Evolutionary conservation across 2,329 filamentous ascomycete genomes (phyloP), one percentile per base, ranked within the genome.

Genomic region (Teratosphaeriaceae sp.): DNA sequence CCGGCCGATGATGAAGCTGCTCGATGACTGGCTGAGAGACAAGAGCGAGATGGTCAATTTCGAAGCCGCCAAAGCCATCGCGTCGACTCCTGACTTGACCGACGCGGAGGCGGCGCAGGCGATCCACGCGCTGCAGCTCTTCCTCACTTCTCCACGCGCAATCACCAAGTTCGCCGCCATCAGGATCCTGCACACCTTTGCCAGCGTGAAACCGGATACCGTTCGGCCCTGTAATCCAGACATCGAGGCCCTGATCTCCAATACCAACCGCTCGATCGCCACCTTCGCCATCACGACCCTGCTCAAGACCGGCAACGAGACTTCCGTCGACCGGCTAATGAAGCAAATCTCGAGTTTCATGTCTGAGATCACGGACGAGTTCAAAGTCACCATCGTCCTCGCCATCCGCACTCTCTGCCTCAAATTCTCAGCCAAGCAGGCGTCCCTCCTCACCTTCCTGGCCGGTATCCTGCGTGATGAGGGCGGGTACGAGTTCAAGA

Each of bases 21-120:
- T 98, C 58, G 90, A 97, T 65, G 86, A 88, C 60, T 97, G 90
- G 90, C 72, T 98, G 66, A 81, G 89, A 65, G 90, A 97, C 69
- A 97, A 98, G 82, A 94, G 88, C 67, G 92, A 97, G 66, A 94
- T 95, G 88, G 89, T 98, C 69, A 97, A 96, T 73, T 96, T 98
- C 56, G 92, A 98, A 70, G 92, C 92, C 42, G 92, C 92, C 51
- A 97, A 97, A 76, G 90, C 90, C 40, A 95, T 98, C 59, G 94
- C 89, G 71, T 86, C 94, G 57, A 84, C 97, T 77, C 80, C 84
- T 52, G 88, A 97, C 65, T 84, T 97, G 36, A 89, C 86, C 44
- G 92, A 98, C 62, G 82, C 81, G 43, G 90, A 98, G 66, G 86
- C 94, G 31, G 79, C 84, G 31, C 88, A 95, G 66, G 89, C 90